phyloP scores from a whole-genome alignment of 2,329 filamentous ascomycete species.

The Colletotrichum tropicale region DNA sequence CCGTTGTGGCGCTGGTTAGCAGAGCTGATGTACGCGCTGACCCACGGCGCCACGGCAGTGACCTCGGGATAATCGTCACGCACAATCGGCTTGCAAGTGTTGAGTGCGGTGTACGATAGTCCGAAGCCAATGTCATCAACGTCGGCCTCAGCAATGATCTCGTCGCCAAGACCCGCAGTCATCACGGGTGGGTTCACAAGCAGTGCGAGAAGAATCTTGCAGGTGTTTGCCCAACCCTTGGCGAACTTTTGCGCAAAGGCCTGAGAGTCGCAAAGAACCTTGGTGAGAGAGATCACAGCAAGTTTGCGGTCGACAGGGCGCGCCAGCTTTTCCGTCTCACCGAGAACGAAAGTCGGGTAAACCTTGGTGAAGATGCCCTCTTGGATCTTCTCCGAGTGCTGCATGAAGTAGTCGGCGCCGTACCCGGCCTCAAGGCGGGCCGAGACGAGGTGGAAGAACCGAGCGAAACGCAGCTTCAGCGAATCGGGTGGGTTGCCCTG shows the following conservation, averaged over 20 bases:
- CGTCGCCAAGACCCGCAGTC: slow-evolving; percentile 68
- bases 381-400: slow-evolving; percentile 82
- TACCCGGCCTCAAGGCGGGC: slow-evolving; percentile 80
- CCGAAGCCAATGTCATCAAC: slow-evolving; percentile 96
- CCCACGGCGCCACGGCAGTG: slow-evolving; percentile 83
- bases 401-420: slow-evolving; percentile 91
- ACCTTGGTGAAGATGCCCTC: slow-evolving; percentile 80
- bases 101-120: slow-evolving; percentile 90
- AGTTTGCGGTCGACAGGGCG: slow-evolving; percentile 91
- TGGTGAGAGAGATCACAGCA: slow-evolving; percentile 91
- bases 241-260: slow-evolving; percentile 82
- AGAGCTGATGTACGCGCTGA: slow-evolving; percentile 75
- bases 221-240: slow-evolving; percentile 91
- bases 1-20: slow-evolving; percentile 78
- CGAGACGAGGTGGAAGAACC: slow-evolving; percentile 93
- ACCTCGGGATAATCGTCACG: slow-evolving; percentile 88
- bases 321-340: slow-evolving; percentile 85
- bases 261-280: slow-evolving; percentile 85
- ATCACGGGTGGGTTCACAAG: slow-evolving; percentile 85
- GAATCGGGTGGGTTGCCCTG: slow-evolving; percentile 74
- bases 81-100: slow-evolving; percentile 79
- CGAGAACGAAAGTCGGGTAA: slow-evolving; percentile 86
- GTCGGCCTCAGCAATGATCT: slow-evolving; percentile 84
- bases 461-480: slow-evolving; percentile 85
- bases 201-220: slow-evolving; percentile 85